These are phyloP conservation scores for Cercospora sp. DNA, from an alignment of 2,329 filamentous ascomycete genomes.

Conservation along the genomic window DNA sequence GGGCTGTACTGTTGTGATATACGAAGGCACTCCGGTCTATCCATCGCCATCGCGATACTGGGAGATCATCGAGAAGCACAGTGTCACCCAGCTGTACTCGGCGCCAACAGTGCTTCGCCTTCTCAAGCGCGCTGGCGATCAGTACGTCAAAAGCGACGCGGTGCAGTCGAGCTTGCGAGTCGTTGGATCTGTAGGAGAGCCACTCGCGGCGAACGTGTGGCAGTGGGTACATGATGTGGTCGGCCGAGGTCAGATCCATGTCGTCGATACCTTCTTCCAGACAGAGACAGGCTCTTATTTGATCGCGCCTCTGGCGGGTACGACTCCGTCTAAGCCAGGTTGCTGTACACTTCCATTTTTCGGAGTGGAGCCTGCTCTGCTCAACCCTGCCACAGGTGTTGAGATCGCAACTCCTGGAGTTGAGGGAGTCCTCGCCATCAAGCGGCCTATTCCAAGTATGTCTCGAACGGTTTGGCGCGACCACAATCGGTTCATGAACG, in stretches of 20 bases:
- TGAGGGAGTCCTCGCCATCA: background rate
- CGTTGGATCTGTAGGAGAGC: background rate
- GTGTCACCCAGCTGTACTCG: background rate
- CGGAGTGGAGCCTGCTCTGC: background rate
- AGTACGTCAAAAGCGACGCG: background rate
- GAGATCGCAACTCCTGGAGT: background rate
- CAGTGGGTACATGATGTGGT: background rate
- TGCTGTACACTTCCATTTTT: background rate
- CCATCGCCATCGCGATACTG: background rate
- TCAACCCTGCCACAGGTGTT: background rate
- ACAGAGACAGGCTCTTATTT: background rate
- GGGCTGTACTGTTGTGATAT: background rate
- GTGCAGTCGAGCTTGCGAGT: background rate
- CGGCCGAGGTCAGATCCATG: background rate
- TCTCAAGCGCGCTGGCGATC: background rate
- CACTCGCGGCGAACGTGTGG: background rate
- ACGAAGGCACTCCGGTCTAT: background rate
- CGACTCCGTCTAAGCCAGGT: background rate
- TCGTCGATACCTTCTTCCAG: background rate
- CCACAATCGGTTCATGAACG: background rate
- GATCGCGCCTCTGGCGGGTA: background rate
- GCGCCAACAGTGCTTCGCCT: background rate
- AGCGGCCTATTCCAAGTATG: background rate
- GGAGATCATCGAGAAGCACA: background rate
- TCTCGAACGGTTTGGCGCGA: background rate